These are phyloP conservation scores for Mycena galopus DNA, from an alignment of 768 basidiomycete species.

Conservation along the genomic window DNA sequence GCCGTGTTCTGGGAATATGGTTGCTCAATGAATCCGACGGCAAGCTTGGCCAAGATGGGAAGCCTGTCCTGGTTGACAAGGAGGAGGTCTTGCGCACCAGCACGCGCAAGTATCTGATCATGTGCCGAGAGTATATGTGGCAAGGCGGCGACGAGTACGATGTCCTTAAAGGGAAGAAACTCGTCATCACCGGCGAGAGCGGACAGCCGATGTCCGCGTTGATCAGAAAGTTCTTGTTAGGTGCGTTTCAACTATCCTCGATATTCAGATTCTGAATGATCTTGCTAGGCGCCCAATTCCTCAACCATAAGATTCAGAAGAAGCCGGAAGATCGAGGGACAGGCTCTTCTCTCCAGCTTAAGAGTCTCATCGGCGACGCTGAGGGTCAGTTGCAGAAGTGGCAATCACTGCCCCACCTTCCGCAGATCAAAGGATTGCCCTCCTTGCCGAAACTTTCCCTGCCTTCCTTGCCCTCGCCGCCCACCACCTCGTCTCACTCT, in stretches of 20 bases:
- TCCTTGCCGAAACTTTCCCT: constrained; percentile 6
- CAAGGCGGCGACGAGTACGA: constrained; percentile 73
- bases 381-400: constrained; percentile 26
- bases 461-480: constrained; percentile 6
- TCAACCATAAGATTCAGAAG: constrained; percentile 13
- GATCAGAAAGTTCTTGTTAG: constrained; percentile 72
- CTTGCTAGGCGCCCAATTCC: background rate
- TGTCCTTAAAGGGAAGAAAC: constrained; percentile 61
- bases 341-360: constrained; percentile 9
- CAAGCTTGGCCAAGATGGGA: constrained; percentile 36
- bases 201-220: constrained; percentile 71
- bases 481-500: background rate
- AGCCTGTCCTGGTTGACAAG: constrained; percentile 35
- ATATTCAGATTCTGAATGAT: background rate
- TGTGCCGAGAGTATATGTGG: constrained; percentile 71
- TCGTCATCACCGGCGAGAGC: constrained; percentile 73
- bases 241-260: constrained; percentile 44
- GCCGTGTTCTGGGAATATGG: constrained; percentile 68
- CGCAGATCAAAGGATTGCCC: constrained; percentile 18
- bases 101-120: constrained; percentile 64
- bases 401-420: constrained; percentile 19
- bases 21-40: constrained; percentile 47
- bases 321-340: constrained; percentile 19
- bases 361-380: constrained; percentile 4
- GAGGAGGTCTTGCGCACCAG: constrained; percentile 59